Evolutionary conservation across 2,329 filamentous ascomycete species (phyloP).

Genomic region (Pyrenophora tritici-repentis): DNA sequence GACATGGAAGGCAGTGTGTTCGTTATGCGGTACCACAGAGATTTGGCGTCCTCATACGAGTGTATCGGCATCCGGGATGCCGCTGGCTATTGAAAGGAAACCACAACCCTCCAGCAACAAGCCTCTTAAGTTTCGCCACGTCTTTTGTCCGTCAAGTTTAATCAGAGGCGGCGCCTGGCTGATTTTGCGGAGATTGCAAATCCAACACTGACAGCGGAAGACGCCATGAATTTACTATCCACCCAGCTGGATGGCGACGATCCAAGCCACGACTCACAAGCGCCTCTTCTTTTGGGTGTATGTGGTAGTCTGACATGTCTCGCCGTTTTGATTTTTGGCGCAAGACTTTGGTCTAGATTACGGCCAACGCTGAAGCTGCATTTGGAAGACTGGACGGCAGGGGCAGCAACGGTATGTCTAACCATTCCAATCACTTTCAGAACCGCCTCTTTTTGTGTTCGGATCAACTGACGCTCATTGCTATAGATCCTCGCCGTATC

Average conservation of each 20-base stretch:
- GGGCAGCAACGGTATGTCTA: constrained; percentile 24
- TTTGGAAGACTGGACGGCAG: constrained; percentile 29
- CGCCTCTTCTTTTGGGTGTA: constrained; percentile 30
- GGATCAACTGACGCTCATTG: neutral
- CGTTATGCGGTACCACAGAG: too few species aligned
- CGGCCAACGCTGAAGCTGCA: constrained; percentile 16
- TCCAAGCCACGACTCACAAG: constrained; percentile 19
- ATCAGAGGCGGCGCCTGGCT: too few species aligned
- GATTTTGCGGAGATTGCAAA: too few species aligned
- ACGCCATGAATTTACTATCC: neutral
- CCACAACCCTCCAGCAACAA: too few species aligned
- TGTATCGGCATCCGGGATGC: too few species aligned
- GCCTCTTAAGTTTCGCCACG: too few species aligned
- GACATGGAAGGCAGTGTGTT: too few species aligned
- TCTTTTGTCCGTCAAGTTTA: too few species aligned
- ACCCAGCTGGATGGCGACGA: neutral
- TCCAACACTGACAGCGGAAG: neutral
- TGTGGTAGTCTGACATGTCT: constrained; percentile 25
- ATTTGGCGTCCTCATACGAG: too few species aligned
- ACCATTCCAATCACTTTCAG: neutral
- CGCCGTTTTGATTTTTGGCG: constrained; percentile 21
- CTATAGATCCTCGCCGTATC: constrained; percentile 26
- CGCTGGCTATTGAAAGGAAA: too few species aligned
- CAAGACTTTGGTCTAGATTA: constrained; percentile 27
- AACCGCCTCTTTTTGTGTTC: too few species aligned